These are phyloP conservation scores for Coniophora puteana DNA, from an alignment of 1,284 basidiomycete species.

Conservation along the genomic window DNA sequence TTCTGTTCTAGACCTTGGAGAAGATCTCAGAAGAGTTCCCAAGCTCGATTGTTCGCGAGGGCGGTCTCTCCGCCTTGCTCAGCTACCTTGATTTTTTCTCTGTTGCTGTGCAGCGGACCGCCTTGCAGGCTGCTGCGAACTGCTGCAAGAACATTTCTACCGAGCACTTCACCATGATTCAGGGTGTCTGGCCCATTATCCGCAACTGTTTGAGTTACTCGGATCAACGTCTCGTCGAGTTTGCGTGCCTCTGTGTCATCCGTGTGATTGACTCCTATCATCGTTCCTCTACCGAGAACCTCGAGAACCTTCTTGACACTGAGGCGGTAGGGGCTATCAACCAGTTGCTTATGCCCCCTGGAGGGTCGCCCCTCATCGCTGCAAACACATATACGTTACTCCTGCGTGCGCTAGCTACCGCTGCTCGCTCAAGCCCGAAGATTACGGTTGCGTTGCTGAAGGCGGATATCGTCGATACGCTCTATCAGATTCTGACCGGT, in stretches of 20 bases:
- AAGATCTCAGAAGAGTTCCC: constrained; percentile 97
- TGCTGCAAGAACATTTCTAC: constrained; percentile 88
- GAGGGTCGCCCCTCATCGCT: constrained; percentile 81
- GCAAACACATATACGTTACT: constrained; percentile 85
- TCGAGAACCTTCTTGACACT: constrained; percentile 81
- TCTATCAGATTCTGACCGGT: constrained; percentile 92
- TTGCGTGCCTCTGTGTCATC: constrained; percentile 89
- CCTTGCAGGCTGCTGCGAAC: constrained; percentile 93
- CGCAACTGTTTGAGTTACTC: constrained; percentile 87
- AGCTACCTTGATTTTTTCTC: constrained; percentile 97
- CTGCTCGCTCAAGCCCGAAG: constrained; percentile 82
- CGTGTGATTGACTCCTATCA: constrained; percentile 89
- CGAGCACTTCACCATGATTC: constrained; percentile 86
- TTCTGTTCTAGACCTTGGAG: constrained; percentile 76
- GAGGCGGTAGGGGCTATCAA: constrained; percentile 86
- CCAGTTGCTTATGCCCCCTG: constrained; percentile 80
- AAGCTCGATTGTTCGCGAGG: constrained; percentile 90
- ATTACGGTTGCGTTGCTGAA: constrained; percentile 84
- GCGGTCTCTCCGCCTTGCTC: constrained; percentile 85
- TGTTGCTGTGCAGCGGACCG: constrained; percentile 92
- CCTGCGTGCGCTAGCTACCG: constrained; percentile 83
- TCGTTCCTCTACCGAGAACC: constrained; percentile 77
- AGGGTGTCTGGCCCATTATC: constrained; percentile 88
- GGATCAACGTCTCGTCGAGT: constrained; percentile 92
- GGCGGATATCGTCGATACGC: constrained; percentile 84